Percentiles rank a stretch among this genome's conserved stretches.
phyloP scores from a whole-genome alignment of 352 stramenopile genomes.

The Pythium phragmitis region DNA sequence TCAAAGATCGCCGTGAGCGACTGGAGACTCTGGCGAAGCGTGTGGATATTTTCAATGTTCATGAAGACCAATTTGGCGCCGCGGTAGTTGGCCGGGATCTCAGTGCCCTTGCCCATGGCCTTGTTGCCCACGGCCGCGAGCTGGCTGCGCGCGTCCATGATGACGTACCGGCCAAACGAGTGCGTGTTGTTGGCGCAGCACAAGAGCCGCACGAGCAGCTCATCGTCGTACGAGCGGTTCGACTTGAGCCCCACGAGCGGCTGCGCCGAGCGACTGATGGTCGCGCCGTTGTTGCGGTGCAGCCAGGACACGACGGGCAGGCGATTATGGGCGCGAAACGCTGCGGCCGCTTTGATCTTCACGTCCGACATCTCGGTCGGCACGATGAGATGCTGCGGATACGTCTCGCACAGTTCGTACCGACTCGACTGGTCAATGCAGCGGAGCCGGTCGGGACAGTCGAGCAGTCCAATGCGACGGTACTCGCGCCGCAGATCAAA shows the following conservation, averaged over 20 bases:
- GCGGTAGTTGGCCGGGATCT: slow-evolving; percentile 95
- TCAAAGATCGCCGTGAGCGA: slow-evolving; percentile 83
- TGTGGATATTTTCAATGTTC: slow-evolving; percentile 99
- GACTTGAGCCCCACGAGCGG: slow-evolving; percentile 81
- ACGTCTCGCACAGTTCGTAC: slow-evolving; percentile 93
- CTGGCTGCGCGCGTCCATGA: slow-evolving; percentile 84
- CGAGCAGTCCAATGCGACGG: slow-evolving; percentile 69
- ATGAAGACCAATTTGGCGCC: slow-evolving; percentile 94
- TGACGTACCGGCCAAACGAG: slow-evolving; percentile 61
- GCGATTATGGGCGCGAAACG: slow-evolving; percentile 69
- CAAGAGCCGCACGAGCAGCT: slow-evolving; percentile 66
- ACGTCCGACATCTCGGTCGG: slow-evolving; percentile 90
- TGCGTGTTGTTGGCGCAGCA: slow-evolving; percentile 60
- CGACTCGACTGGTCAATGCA: slow-evolving; percentile 75
- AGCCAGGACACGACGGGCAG: slow-evolving; percentile 79
- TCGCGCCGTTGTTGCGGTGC: slow-evolving; percentile 67
- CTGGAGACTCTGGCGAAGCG: slow-evolving; percentile 93
- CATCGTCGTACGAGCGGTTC: slow-evolving; percentile 70
- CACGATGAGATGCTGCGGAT: slow-evolving; percentile 93
- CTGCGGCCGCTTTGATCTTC: slow-evolving; percentile 68
- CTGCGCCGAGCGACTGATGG: slow-evolving; percentile 81
- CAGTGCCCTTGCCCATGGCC: slow-evolving; percentile 94
- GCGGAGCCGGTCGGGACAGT: slow-evolving; percentile 54
- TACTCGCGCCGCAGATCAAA: slow-evolving; percentile 85
- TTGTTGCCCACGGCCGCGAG: slow-evolving; percentile 85